A percentile compares a stretch with the other conserved stretches of the same genome.
Evolutionary conservation across 805 yeast species (phyloP).

Genomic region (Maudiozyma saulgeensis): DNA sequence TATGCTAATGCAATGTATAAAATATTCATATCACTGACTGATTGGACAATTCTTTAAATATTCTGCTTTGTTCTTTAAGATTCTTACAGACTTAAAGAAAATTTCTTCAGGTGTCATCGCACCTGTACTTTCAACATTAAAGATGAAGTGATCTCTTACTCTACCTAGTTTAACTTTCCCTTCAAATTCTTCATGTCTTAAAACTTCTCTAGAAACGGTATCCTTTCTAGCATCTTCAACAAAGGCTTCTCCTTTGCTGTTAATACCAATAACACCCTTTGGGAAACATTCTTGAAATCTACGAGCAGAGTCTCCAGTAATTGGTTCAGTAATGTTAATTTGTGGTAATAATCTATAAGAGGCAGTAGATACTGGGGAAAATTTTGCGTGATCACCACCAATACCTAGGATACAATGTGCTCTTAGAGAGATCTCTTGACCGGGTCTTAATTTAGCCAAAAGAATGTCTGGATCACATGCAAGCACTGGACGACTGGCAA

Average conservation of each 20-base stretch:
- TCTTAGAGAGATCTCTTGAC: constrained; percentile 85
- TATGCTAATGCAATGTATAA: not conserved
- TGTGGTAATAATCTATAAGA: constrained; percentile 88
- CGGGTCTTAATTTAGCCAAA: constrained; percentile 88
- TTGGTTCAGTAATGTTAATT: constrained; percentile 65
- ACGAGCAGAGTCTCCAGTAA: constrained; percentile 64
- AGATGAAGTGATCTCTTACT: constrained; percentile 83
- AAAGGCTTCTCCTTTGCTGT: constrained; percentile 56
- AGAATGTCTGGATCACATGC: constrained; percentile 85
- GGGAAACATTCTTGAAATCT: constrained; percentile 88
- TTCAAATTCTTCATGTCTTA: constrained; percentile 84
- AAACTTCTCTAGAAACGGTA: constrained; percentile 92
- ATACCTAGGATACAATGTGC: constrained; percentile 87
- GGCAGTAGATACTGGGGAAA: constrained; percentile 95
- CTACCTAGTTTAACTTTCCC: constrained; percentile 89
- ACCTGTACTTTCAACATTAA: constrained; percentile 90
- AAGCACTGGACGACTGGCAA: constrained; percentile 55
- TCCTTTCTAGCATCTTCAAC: constrained; percentile 89
- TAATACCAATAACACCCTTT: constrained; percentile 78
- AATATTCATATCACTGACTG: constrained; percentile 34
- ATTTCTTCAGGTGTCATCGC: constrained; percentile 97
- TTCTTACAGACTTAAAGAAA: constrained; percentile 80
- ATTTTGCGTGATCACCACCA: constrained; percentile 94
- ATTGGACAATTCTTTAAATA: constrained; percentile 73
- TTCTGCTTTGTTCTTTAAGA: constrained; percentile 76